These are phyloP conservation scores for Leccinum variicolor DNA, from an alignment of 768 basidiomycete species.

Conservation along the genomic window DNA sequence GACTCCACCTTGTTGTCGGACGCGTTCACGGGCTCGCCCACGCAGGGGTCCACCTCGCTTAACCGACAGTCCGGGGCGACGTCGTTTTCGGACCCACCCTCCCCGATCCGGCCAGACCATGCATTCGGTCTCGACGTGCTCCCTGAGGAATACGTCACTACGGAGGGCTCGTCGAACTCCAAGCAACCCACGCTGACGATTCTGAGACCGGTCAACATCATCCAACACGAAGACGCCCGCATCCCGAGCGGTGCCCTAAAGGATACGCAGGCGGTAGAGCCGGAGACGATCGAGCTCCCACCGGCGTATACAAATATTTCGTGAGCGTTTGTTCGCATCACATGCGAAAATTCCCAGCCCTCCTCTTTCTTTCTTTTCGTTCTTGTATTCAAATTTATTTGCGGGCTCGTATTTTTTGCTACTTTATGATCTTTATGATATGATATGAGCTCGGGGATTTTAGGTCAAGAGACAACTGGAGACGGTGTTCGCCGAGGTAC, in stretches of 20 bases:
- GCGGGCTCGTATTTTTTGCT: not conserved
- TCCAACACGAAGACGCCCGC: not conserved
- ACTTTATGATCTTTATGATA: conserved; percentile 16
- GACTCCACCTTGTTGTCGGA: not conserved
- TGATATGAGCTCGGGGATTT: conserved; percentile 25
- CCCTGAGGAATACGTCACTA: not conserved
- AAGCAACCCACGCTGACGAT: not conserved
- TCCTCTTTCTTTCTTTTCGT: not conserved
- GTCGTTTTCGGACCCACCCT: not conserved
- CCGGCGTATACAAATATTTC: not conserved
- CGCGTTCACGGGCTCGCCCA: not conserved
- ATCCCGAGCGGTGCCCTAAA: not conserved
- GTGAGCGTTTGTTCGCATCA: not conserved
- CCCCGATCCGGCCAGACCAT: not conserved
- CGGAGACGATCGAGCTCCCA: not conserved
- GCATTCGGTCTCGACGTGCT: not conserved
- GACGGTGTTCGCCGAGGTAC: conserved; percentile 42
- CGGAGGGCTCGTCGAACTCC: not conserved
- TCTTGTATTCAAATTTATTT: not conserved
- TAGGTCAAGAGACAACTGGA: conserved; percentile 46
- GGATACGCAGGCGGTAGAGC: not conserved
- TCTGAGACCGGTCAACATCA: not conserved
- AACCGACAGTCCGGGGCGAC: not conserved
- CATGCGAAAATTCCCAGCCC: not conserved
- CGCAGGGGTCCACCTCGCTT: not conserved